Evolutionary conservation across 129 eudicot genomes (phyloP).

Genomic region (Pittosporum tobira): DNA sequence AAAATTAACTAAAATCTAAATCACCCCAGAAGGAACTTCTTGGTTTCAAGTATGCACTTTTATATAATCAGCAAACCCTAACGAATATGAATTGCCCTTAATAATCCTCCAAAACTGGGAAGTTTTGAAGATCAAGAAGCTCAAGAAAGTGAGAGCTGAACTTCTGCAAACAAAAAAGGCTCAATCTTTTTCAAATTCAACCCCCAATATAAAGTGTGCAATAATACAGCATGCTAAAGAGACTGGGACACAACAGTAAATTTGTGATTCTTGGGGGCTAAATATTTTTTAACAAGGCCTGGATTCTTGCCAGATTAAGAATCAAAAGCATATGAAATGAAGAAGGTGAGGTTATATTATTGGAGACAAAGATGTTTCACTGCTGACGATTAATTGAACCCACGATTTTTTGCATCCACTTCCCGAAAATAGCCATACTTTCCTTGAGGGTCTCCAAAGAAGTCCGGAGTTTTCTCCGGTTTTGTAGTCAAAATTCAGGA

Average conservation of each 20-base stretch:
- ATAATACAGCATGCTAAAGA: not conserved
- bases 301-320: constrained; percentile 71
- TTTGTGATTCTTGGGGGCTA: constrained; percentile 11
- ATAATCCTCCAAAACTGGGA: constrained; percentile 12
- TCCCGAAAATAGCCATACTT: constrained; percentile 22
- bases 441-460: constrained; percentile 2
- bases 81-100: constrained; percentile 29
- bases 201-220: not conserved
- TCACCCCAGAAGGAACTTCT: not conserved
- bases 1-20: not conserved
- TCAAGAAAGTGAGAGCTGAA: not conserved
- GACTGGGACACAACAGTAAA: not conserved
- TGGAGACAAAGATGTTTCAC: constrained; percentile 10
- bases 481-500: constrained; percentile 11
- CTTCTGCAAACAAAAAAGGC: not conserved
- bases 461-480: constrained; percentile 24
- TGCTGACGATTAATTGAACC: constrained; percentile 27
- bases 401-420: constrained; percentile 14
- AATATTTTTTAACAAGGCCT: constrained; percentile 19
- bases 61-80: constrained; percentile 26
- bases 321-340: constrained; percentile 37
- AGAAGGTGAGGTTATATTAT: constrained; percentile 27
- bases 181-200: constrained; percentile 3
- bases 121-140: not conserved
- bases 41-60: not conserved